Evolutionary conservation across 2,329 filamentous ascomycete species (phyloP).

Genomic region (Neospermospora avenae): DNA sequence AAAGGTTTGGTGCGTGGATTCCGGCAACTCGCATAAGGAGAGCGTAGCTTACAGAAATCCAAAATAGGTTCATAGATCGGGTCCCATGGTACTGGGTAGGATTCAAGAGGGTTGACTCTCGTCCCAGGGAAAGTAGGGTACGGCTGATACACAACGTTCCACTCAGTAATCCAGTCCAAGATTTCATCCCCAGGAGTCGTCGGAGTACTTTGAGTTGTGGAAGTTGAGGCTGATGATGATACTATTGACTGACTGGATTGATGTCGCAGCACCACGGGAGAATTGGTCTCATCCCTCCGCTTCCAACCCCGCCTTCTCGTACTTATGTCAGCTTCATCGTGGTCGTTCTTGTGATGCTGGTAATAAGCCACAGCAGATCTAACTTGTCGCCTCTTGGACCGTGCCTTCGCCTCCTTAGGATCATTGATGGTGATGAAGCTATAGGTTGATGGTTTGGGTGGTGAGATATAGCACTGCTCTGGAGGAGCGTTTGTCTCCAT

Average conservation of each 20-base stretch:
- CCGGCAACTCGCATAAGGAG: neutral
- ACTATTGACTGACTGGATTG: constrained; percentile 1
- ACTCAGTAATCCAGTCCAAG: neutral
- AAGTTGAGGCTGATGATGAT: neutral
- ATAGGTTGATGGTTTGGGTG: constrained; percentile 4
- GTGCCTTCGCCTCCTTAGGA: constrained; percentile 12
- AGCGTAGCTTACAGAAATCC: constrained; percentile 10
- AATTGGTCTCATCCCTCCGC: neutral
- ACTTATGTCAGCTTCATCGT: neutral
- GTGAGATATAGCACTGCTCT: neutral
- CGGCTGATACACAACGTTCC: neutral
- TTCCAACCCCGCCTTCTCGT: neutral
- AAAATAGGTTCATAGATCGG: constrained; percentile 13
- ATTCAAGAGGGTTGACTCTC: constrained; percentile 10
- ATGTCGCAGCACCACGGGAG: neutral
- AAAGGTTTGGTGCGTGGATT: neutral
- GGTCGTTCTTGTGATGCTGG: constrained; percentile 18
- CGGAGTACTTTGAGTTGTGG: neutral
- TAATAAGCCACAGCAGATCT: constrained; percentile 18
- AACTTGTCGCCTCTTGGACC: constrained; percentile 12
- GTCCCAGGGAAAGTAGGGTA: constrained; percentile 4
- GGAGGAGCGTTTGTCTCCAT: neutral
- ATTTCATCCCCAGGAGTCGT: neutral
- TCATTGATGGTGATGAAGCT: constrained; percentile 19
- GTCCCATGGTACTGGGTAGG: constrained; percentile 15